A percentile compares a stretch with the other conserved stretches of the same genome.
phyloP scores from a whole-genome alignment of 495 filamentous ascomycete species.

The Neurospora sp. region DNA sequence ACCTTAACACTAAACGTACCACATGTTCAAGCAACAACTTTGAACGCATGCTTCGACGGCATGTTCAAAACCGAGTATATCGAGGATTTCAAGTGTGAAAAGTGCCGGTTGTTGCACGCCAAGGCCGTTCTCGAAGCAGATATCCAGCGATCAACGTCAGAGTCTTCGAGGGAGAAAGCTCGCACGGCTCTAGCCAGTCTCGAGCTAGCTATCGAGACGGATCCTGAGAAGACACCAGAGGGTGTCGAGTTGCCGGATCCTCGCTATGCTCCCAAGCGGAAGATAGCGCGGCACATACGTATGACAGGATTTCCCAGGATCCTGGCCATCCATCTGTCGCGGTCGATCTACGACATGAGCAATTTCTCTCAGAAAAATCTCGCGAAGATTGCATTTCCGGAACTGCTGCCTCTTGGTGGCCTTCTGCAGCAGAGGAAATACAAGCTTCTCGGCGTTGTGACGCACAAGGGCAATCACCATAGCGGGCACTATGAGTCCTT shows the following conservation, averaged over 20 bases:
- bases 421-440: conserved; percentile 70
- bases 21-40: conserved; percentile 43
- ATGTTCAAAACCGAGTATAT: conserved; percentile 93
- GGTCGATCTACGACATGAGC: conserved; percentile 72
- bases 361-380: conserved; percentile 81
- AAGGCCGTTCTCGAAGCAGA: conserved; percentile 24
- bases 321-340: conserved; percentile 82
- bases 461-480: conserved; percentile 91
- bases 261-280: conserved; percentile 64
- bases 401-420: conserved; percentile 69
- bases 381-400: conserved; percentile 87
- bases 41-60: conserved; percentile 71
- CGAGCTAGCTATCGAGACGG: conserved; percentile 51
- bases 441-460: conserved; percentile 77
- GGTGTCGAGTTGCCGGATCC: conserved; percentile 66
- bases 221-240: conserved; percentile 67
- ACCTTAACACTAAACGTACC: conserved; percentile 89
- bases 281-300: conserved; percentile 75
- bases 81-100: conserved; percentile 92
- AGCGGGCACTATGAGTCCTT: conserved; percentile 98
- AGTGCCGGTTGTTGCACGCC: conserved; percentile 78
- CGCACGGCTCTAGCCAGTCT: conserved; percentile 41
- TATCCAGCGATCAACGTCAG: conserved; percentile 30
- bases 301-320: conserved; percentile 81
- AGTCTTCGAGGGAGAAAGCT: conserved; percentile 35